phyloP scores from a whole-genome alignment of 805 yeast genomes.

The Nakazawaea siamensis region DNA sequence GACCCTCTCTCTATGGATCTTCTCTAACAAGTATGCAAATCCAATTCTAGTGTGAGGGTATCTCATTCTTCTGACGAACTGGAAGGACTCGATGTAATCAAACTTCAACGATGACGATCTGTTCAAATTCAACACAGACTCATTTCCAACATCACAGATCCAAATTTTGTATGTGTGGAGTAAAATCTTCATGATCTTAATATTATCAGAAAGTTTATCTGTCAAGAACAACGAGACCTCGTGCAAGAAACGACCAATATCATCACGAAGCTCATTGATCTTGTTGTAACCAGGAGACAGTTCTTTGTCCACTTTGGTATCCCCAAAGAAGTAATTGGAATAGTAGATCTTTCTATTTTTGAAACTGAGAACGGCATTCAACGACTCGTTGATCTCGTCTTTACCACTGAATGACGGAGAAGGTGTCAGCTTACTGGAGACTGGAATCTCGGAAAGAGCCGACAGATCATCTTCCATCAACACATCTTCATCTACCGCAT shows the following conservation, averaged over 20 bases:
- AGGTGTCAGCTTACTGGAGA: slow-evolving; percentile 24
- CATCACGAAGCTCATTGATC: slow-evolving; percentile 53
- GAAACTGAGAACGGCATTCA: slow-evolving; percentile 47
- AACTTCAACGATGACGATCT: slow-evolving; percentile 47
- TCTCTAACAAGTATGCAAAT: slow-evolving; percentile 64
- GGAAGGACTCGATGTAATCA: slow-evolving; percentile 47
- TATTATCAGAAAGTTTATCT: slow-evolving; percentile 50
- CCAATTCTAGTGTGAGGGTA: slow-evolving; percentile 74
- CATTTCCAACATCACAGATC: slow-evolving; percentile 76
- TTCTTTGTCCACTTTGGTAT: slow-evolving; percentile 35
- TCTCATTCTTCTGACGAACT: slow-evolving; percentile 51
- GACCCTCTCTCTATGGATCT: slow-evolving; percentile 70
- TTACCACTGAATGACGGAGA: slow-evolving; percentile 17
- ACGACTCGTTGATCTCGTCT: slow-evolving; percentile 30
- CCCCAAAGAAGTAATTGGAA: slow-evolving; percentile 58
- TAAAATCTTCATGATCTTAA: slow-evolving; percentile 51
- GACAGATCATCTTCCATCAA: slow-evolving; percentile 3
- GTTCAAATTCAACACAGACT: slow-evolving; percentile 48
- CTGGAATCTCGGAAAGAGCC: slow-evolving; percentile 17
- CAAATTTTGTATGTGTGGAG: slow-evolving; percentile 64
- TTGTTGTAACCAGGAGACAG: slow-evolving; percentile 24
- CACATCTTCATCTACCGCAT: slow-evolving; percentile 13
- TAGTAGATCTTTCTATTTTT: slow-evolving; percentile 57
- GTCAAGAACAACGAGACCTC: slow-evolving; percentile 38
- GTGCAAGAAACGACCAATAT: slow-evolving; percentile 49